These are phyloP conservation scores for Solanum corneliomulleri DNA, from an alignment of 257 asterid species.

Conservation along the genomic window DNA sequence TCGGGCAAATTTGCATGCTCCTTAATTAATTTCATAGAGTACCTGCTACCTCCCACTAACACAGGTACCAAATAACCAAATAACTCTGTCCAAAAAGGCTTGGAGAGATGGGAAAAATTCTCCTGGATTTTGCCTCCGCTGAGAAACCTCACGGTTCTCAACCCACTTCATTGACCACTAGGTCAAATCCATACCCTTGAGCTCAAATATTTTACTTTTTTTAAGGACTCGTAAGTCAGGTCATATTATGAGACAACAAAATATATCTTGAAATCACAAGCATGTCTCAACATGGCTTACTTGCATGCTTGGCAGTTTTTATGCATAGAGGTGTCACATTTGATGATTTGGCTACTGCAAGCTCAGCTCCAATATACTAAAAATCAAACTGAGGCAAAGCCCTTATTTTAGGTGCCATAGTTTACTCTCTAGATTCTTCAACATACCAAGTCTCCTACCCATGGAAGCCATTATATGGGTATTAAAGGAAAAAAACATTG, in stretches of 20 bases:
- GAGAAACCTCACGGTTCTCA: neutral
- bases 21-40: neutral
- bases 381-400: neutral
- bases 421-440: neutral
- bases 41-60: neutral
- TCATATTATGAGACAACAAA: neutral
- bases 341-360: neutral
- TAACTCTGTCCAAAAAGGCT: neutral
- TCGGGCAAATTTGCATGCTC: neutral
- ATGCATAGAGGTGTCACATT: neutral
- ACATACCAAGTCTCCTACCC: neutral
- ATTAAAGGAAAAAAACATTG: neutral
- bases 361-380: neutral
- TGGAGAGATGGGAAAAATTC: neutral
- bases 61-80: neutral
- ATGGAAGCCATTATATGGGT: neutral
- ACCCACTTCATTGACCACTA: neutral
- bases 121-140: neutral
- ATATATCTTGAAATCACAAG: neutral
- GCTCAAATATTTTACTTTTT: neutral
- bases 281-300: neutral
- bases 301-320: neutral
- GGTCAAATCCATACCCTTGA: neutral
- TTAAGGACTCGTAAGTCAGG: neutral
- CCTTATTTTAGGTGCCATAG: neutral